Evolutionary conservation across 768 basidiomycete species (phyloP).

Genomic region (Auriscalpium vulgare): DNA sequence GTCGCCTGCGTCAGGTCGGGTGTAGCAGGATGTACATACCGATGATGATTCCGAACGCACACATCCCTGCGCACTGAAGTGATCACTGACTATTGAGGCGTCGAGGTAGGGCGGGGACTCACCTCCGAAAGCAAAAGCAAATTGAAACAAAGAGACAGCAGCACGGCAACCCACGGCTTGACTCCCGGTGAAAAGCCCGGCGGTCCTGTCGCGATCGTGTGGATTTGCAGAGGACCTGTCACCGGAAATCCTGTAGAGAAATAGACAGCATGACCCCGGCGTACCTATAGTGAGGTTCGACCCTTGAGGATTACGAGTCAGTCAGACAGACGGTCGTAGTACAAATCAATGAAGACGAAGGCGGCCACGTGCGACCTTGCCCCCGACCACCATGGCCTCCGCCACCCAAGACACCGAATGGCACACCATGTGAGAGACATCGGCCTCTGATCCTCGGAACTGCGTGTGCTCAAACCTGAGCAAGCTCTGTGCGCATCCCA

Average conservation of each 20-base stretch:
- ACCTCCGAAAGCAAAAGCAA: conserved; percentile 91
- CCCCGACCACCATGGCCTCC: conserved; percentile 16
- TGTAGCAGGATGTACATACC: conserved; percentile 23
- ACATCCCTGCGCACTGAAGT: conserved; percentile 61
- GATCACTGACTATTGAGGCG: too few species aligned
- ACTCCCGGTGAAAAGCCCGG: too few species aligned
- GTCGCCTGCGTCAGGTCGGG: conserved; percentile 50
- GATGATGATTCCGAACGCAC: conserved; percentile 96
- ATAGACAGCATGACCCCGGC: too few species aligned
- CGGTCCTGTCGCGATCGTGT: too few species aligned
- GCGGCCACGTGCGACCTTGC: not conserved
- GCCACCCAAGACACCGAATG: conserved; percentile 25
- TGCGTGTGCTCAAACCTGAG: not conserved
- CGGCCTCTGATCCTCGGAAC: not conserved
- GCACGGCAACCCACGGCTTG: conserved; percentile 36
- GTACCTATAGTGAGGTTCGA: too few species aligned
- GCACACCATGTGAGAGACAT: conserved; percentile 45
- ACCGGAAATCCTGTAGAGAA: too few species aligned
- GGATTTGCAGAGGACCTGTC: too few species aligned
- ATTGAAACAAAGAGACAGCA: conserved; percentile 94
- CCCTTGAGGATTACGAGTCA: too few species aligned
- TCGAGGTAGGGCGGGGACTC: too few species aligned
- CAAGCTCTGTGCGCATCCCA: conserved; percentile 55
- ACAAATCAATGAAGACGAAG: not conserved
- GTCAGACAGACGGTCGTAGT: not conserved